These are phyloP conservation scores for Vigna radiata DNA, from an alignment of 306 rosid species.

Conservation along the genomic window DNA sequence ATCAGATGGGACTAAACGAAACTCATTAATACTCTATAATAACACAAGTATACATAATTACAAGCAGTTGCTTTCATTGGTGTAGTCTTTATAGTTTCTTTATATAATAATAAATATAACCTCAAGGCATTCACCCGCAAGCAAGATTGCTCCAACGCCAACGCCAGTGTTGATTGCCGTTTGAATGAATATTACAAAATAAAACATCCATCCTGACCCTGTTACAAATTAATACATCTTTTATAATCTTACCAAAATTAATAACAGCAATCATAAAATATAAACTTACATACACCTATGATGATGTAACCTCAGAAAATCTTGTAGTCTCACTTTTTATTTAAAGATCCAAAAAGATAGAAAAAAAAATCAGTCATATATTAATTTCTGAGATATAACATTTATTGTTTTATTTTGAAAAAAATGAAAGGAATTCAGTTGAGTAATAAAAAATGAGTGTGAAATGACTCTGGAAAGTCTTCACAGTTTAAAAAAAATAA, in stretches of 20 bases:
- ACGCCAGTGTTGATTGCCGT: constrained; percentile 94
- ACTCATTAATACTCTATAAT: neutral
- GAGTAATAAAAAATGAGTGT: neutral
- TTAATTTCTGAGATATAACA: no score
- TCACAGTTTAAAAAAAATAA: no score
- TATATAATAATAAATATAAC: constrained; percentile 42
- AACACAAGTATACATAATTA: neutral
- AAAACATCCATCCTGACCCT: constrained; percentile 97
- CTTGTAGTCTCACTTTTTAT: no score
- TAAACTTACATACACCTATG: no score
- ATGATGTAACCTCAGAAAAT: no score
- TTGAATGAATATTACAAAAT: constrained; percentile 88
- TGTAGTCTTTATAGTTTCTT: neutral
- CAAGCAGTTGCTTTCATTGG: neutral
- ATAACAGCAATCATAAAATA: neutral
- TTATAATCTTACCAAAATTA: neutral
- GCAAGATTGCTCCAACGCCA: constrained; percentile 83
- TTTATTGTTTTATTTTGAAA: no score
- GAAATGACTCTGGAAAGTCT: no score
- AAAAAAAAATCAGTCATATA: no score
- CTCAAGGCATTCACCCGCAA: constrained; percentile 80
- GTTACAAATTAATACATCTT: neutral
- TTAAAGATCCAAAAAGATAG: no score
- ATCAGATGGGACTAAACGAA: constrained; percentile 2
- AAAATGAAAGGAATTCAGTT: no score